These are phyloP conservation scores for Rosa multiflora DNA, from an alignment of 306 rosid genomes.

Conservation along the genomic window DNA sequence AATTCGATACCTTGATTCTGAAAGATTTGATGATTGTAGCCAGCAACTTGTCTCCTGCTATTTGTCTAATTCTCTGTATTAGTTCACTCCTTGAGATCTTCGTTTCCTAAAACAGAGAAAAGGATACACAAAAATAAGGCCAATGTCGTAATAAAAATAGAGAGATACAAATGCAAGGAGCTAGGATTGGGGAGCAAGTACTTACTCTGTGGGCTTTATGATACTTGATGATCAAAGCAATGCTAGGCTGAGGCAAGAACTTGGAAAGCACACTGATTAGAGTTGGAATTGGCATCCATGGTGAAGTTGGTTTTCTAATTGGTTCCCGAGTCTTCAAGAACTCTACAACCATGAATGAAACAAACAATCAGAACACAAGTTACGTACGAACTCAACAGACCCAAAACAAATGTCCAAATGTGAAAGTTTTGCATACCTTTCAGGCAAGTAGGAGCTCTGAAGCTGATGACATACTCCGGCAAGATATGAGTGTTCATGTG, in stretches of 20 bases:
- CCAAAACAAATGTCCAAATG: background rate
- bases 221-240: slow-evolving; percentile 47
- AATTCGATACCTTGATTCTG: slow-evolving; percentile 48
- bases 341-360: slow-evolving; percentile 39
- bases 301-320: slow-evolving; percentile 59
- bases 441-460: slow-evolving; percentile 47
- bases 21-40: slow-evolving; percentile 54
- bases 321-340: slow-evolving; percentile 33
- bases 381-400: background rate
- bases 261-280: slow-evolving; percentile 59
- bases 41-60: slow-evolving; percentile 76
- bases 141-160: background rate
- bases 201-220: slow-evolving; percentile 57
- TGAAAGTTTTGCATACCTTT: slow-evolving; percentile 34
- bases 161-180: background rate
- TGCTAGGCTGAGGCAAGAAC: slow-evolving; percentile 46
- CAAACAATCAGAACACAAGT: background rate
- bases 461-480: slow-evolving; percentile 68
- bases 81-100: slow-evolving; percentile 58
- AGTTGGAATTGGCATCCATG: slow-evolving; percentile 77
- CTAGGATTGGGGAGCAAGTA: slow-evolving; percentile 5
- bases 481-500: slow-evolving; percentile 75
- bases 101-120: slow-evolving; percentile 44
- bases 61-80: slow-evolving; percentile 51
- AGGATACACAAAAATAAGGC: background rate